Evolutionary conservation across 805 yeast species (phyloP), one percentile per base, ranked within the genome.

Genomic region (Lachancea sp.): DNA sequence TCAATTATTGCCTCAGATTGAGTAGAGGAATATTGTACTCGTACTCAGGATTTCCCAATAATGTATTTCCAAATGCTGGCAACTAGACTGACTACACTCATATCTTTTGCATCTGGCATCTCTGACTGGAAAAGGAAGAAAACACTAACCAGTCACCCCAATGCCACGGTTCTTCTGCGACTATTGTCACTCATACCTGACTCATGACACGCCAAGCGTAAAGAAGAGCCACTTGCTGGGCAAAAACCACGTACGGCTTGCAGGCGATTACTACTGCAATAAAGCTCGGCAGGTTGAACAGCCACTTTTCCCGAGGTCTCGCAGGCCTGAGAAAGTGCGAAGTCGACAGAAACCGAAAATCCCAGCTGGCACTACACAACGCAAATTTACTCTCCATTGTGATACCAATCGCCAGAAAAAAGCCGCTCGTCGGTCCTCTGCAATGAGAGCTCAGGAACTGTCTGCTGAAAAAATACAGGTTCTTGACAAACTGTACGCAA

Each of bases 131-230:
- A 23, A 23, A 23, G 25, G 8, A 23, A 8, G 11, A 23, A n/a
- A n/a, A n/a, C n/a, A n/a, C n/a, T n/a, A n/a, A n/a, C n/a, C n/a
- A n/a, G n/a, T n/a, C n/a, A n/a, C n/a, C n/a, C 7, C 21, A 3
- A 40, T 35, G 42, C 36, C 42, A 47, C 83, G 80, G 59, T 83
- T 80, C 59, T 83, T 80, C 63, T 87, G 96, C 61, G 92, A 83
- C 50, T 87, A 86, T 58, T 87, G 96, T 58, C 78, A 78, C 55
- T 77, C 87, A 15, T 81, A 82, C 52, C 65, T 88, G 43, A 87
- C 96, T 1, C 96, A 87, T 58, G 95, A 86, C 61, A 82, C 92
- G n/a, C 68, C 77, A 51, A 82, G 92, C 64, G 96, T 87, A 40
- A 65, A 95, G 17, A 80, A 82, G 54, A 78, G 87, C 30, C 96